A percentile compares a stretch with the other conserved stretches of the same genome.
Conservation (phyloP, 208 protist genomes). For the Polymyxa betae region DNA sequence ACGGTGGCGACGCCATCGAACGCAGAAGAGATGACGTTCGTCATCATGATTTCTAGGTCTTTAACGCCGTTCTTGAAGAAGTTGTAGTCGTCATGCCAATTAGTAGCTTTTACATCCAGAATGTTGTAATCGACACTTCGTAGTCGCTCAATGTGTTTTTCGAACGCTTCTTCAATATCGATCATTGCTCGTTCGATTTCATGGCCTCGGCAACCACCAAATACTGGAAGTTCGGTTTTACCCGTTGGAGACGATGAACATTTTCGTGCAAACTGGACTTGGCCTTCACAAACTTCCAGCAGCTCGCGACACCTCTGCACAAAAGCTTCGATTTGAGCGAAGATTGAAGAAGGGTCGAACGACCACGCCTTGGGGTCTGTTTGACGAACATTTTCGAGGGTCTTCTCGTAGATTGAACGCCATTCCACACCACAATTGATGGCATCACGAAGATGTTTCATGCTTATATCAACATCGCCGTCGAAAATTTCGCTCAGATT, state of each 20-base stretch:
- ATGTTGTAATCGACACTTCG: constrained; percentile 89
- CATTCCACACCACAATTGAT: constrained; percentile 54
- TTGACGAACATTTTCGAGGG: constrained; percentile 69
- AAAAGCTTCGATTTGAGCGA: constrained; percentile 93
- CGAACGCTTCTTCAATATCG: constrained; percentile 86
- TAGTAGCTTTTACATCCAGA: constrained; percentile 93
- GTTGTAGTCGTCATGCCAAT: constrained; percentile 95
- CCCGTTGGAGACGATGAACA: constrained; percentile 56
- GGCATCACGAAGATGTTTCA: constrained; percentile 77
- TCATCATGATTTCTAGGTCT: constrained; percentile 93
- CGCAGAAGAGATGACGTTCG: constrained; percentile 91
- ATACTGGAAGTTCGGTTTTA: constrained; percentile 78
- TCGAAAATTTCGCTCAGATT: constrained; percentile 88
- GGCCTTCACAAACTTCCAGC: constrained; percentile 92
- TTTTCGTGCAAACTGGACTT: constrained; percentile 92
- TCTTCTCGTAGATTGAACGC: constrained; percentile 74
- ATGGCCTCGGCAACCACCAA: constrained; percentile 89
- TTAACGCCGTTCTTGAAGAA: constrained; percentile 91
- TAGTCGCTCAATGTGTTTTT: constrained; percentile 76
- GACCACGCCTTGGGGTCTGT: constrained; percentile 69
- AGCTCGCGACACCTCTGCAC: constrained; percentile 92
- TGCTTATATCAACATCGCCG: constrained; percentile 85
- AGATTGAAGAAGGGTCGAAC: constrained; percentile 87
- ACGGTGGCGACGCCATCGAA: constrained; percentile 88
- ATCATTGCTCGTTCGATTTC: constrained; percentile 89